These are phyloP conservation scores for Pestalotiopsis sp. DNA, from an alignment of 2,329 filamentous ascomycete genomes.

Conservation along the genomic window DNA sequence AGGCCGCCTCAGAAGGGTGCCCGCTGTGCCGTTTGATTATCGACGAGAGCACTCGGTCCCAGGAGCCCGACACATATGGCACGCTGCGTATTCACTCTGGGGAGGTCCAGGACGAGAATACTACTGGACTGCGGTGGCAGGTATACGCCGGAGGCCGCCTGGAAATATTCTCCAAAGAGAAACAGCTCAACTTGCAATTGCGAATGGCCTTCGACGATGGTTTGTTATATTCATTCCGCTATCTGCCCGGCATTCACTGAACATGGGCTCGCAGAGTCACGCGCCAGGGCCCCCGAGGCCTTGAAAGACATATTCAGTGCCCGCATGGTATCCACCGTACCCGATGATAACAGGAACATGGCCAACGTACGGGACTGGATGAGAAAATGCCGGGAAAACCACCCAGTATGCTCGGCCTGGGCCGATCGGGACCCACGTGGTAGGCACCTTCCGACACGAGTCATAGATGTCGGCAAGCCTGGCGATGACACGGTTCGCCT, in stretches of 20 bases:
- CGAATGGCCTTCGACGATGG: neutral
- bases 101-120: neutral
- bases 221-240: neutral
- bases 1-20: neutral
- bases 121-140: neutral
- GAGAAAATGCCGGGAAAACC: neutral
- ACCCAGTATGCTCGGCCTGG: neutral
- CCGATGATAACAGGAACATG: neutral
- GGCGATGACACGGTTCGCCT: neutral
- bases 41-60: neutral
- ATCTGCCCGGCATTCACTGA: neutral
- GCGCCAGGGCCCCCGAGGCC: neutral
- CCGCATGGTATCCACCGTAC: neutral
- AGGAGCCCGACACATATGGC: neutral
- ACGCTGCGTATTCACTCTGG: neutral
- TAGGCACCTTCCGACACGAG: neutral
- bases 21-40: neutral
- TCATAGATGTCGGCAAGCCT: neutral
- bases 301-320: neutral
- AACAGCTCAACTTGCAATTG: neutral
- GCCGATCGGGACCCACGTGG: neutral
- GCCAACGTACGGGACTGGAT: neutral
- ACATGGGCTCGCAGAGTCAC: neutral
- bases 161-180: neutral
- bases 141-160: neutral